Evolutionary conservation across 768 basidiomycete species (phyloP), one percentile per base, ranked within the genome.

Genomic region (Pisolithus marmoratus): DNA sequence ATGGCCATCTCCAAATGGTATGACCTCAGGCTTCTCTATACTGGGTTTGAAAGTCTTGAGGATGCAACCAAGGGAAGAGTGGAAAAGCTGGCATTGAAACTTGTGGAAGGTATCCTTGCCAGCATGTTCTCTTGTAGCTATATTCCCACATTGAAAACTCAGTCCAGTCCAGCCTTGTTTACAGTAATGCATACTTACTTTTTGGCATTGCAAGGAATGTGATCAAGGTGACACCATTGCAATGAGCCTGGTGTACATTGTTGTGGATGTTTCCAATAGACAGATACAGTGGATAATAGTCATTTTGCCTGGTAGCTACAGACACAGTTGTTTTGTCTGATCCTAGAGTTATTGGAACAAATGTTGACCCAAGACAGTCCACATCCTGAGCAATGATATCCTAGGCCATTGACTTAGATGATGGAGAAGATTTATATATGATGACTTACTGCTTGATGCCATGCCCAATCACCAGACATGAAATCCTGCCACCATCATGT

Each of bases 291-390:
- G 60, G 60, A 37, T 60, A 57, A 46, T 58, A 62, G 7, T 62
- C 57, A 17, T 54, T 55, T 4, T 60, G 48, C 1, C 61, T 57
- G 1, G 61, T 62, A 8, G 55, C 58, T 17, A 62, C 55, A 8
- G 59, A 60, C 1, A 62, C 61, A 8, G 58, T 60, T 8, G 61
- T 62, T 49, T 62, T 62, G 50, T 62, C 61, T 29, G 55, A 58
- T 5, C 59, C 61, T 19, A 59, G 50, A 22, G 60, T 52, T 5
- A 56, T 51, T 2, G 58, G 58, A 2, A 58, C 54, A n/a, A 58
- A 46, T 44, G 54, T 57, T 5, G 54, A 48, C 2, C 59, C 59
- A 20, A 59, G 52, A 1, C 27, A 29, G 27, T 29, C 27, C 27
- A 8, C 27, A 29, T 29, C 27, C 27, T 29, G 27, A 29, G 27